Evolutionary conservation across 192 early-diverging fungal genomes (phyloP).

Genomic region (Umbelopsis vinacea): DNA sequence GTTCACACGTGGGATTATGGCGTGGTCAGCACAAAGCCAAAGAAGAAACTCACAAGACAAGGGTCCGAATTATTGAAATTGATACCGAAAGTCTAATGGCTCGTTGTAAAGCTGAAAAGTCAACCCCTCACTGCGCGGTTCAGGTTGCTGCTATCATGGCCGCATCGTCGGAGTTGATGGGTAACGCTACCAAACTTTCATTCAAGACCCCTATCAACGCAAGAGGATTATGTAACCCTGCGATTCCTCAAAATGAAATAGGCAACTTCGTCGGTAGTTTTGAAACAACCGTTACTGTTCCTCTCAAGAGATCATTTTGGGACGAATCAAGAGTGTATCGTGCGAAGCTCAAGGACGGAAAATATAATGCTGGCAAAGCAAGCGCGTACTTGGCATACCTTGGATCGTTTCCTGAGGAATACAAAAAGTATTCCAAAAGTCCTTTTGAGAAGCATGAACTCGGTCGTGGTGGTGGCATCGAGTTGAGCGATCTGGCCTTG

Average conservation of each 20-base stretch:
- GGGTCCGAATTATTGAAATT: neutral
- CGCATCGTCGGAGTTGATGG: conserved; percentile 3
- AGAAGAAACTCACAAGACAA: conserved; percentile 14
- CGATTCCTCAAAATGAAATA: conserved; percentile 5
- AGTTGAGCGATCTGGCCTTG: conserved; percentile 39
- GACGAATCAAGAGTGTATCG: conserved; percentile 23
- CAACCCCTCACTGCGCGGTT: conserved; percentile 15
- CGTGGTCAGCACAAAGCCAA: neutral
- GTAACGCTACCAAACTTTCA: neutral
- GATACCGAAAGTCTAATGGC: neutral
- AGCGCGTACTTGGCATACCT: conserved; percentile 20
- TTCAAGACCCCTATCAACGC: conserved; percentile 31
- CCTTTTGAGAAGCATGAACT: conserved; percentile 27
- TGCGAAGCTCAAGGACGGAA: conserved; percentile 17
- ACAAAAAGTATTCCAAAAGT: conserved; percentile 19
- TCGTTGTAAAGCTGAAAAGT: conserved; percentile 6
- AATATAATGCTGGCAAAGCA: neutral
- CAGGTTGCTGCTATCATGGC: conserved; percentile 14
- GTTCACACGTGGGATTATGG: neutral
- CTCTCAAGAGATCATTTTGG: conserved; percentile 24
- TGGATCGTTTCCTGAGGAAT: conserved; percentile 26
- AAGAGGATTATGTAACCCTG: conserved; percentile 27
- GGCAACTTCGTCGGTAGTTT: conserved; percentile 40
- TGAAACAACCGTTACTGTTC: neutral
- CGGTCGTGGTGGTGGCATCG: conserved; percentile 35